phyloP scores from a whole-genome alignment of 495 filamentous ascomycete species.

The Evansstolkia leycettana region DNA sequence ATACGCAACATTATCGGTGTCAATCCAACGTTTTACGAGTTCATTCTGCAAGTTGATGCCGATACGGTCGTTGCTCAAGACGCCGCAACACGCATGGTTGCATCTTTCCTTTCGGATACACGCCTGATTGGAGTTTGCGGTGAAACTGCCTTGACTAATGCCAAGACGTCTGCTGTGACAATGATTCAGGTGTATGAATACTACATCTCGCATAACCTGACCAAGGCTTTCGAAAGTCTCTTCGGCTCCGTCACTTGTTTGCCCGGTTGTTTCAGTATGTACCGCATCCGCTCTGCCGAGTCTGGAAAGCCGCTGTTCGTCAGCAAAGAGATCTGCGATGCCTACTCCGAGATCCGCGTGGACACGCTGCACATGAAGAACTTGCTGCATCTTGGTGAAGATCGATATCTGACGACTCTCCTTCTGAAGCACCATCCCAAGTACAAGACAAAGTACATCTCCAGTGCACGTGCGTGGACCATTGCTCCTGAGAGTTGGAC shows the following conservation, averaged over 20 bases:
- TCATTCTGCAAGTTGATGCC: constrained; percentile 91
- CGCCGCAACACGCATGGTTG: constrained; percentile 84
- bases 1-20: constrained; percentile 98
- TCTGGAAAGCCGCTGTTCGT: constrained; percentile 93
- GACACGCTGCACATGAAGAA: constrained; percentile 99
- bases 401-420: constrained; percentile 91
- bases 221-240: constrained; percentile 96
- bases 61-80: constrained; percentile 90
- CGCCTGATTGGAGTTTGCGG: constrained; percentile 87
- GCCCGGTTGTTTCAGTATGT: constrained; percentile 98
- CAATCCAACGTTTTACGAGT: constrained; percentile 97
- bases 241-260: constrained; percentile 97
- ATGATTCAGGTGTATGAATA: constrained; percentile 99
- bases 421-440: constrained; percentile 84
- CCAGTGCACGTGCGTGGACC: constrained; percentile 85
- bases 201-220: constrained; percentile 96
- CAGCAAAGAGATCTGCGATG: constrained; percentile 74
- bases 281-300: constrained; percentile 86
- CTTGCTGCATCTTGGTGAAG: constrained; percentile 77
- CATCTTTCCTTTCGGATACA: constrained; percentile 82
- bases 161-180: constrained; percentile 82
- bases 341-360: constrained; percentile 83
- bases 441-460: constrained; percentile 97
- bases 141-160: constrained; percentile 87
- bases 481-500: constrained; percentile 87